A percentile compares a stretch with the other conserved stretches of the same genome.
These are phyloP conservation scores for Globisporangium solare DNA, from an alignment of 352 stramenopile genomes.

Conservation along the genomic window DNA sequence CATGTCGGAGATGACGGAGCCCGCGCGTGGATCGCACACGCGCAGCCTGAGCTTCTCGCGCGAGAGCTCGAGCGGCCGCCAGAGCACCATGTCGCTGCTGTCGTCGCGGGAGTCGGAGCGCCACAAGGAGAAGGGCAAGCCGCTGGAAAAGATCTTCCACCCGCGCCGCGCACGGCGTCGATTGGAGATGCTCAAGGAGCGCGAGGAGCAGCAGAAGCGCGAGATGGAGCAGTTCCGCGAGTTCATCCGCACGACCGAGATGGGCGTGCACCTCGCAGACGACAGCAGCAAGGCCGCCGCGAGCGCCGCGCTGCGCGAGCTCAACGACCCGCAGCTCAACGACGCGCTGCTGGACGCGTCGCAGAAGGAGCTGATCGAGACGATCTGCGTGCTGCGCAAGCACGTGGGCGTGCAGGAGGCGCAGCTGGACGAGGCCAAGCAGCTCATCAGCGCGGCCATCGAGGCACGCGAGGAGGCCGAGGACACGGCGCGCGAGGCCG, in stretches of 20 bases:
- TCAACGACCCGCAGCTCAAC: constrained; percentile 47
- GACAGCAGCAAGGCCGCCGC: constrained; percentile 14
- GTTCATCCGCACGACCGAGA: constrained; percentile 72
- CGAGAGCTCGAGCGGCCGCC: constrained; percentile 26
- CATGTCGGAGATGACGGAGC: constrained; percentile 44
- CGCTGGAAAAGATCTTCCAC: constrained; percentile 76
- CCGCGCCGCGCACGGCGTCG: constrained; percentile 59
- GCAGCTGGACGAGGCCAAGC: constrained; percentile 72
- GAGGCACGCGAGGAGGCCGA: constrained; percentile 75
- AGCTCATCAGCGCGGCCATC: constrained; percentile 67
- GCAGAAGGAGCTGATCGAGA: constrained; percentile 58
- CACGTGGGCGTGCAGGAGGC: constrained; percentile 67
- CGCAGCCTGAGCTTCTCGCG: constrained; percentile 22
- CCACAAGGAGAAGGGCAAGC: constrained; percentile 41
- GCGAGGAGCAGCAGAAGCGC: constrained; percentile 67
- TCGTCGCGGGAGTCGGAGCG: constrained; percentile 1
- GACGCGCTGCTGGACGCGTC: constrained; percentile 45
- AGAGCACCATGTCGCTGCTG: constrained; percentile 7
- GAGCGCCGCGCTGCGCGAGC: constrained; percentile 30
- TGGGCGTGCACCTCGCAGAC: constrained; percentile 19
- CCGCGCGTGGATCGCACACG: constrained; percentile 8
- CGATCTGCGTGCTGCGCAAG: constrained; percentile 64
- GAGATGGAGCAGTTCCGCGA: constrained; percentile 88
- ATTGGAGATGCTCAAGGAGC: constrained; percentile 58
- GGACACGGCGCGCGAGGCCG: constrained; percentile 61